These are phyloP conservation scores for Lathyrus aphaca DNA, from an alignment of 306 rosid species.

Conservation along the genomic window DNA sequence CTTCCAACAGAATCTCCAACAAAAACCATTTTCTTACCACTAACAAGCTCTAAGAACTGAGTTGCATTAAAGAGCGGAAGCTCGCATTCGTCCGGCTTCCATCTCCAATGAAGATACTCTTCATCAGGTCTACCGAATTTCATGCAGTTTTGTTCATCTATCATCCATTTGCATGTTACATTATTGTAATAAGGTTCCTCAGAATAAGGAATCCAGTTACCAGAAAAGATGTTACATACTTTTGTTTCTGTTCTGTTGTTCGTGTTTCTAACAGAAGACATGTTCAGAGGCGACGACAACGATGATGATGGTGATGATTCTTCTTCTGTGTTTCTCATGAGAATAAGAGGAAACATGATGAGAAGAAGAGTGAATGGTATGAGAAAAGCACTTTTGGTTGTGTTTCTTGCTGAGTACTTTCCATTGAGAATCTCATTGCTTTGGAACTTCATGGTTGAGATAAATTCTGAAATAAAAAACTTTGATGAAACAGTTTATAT, in stretches of 20 bases:
- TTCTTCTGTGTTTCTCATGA: constrained; percentile 44
- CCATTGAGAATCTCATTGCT: constrained; percentile 46
- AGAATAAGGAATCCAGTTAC: constrained; percentile 68
- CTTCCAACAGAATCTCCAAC: constrained; percentile 90
- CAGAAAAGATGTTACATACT: constrained; percentile 62
- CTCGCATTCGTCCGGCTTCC: constrained; percentile 88
- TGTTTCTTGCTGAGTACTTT: constrained; percentile 44
- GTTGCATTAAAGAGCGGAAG: constrained; percentile 71
- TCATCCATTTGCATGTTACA: constrained; percentile 59
- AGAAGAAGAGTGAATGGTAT: constrained; percentile 47
- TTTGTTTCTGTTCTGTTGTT: constrained; percentile 32
- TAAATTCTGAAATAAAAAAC: constrained; percentile 35
- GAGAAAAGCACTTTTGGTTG: constrained; percentile 36
- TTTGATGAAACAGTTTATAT: constrained; percentile 31
- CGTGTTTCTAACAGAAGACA: constrained; percentile 9
- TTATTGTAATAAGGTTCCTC: constrained; percentile 66
- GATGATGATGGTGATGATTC: constrained; percentile 1
- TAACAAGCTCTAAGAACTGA: constrained; percentile 65
- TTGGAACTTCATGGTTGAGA: constrained; percentile 54
- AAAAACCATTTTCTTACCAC: constrained; percentile 77
- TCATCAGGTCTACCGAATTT: constrained; percentile 76
- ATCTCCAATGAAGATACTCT: constrained; percentile 77
- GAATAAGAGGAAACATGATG: constrained; percentile 50
- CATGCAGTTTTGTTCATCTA: constrained; percentile 78
- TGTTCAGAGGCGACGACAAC: constrained; percentile 7